Base-by-base conservation (phyloP, 2,329 filamentous ascomycete species). In the Septoria petroselini region DNA sequence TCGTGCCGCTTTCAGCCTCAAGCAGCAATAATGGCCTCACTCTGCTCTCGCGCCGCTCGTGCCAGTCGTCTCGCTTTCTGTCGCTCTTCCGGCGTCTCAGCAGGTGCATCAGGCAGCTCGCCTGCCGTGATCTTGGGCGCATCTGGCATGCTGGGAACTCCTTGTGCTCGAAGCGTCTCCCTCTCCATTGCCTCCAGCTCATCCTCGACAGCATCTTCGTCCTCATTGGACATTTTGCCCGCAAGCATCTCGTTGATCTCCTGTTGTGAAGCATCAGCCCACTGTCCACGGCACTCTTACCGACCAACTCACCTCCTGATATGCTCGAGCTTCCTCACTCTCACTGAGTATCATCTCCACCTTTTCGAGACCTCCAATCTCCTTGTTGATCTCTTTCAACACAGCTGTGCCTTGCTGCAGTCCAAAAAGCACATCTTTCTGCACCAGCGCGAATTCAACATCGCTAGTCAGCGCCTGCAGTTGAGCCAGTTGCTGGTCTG, bases 181-280 rank as follows among this genome's bases (percentile, higher is more conserved):
- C 75, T 76, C 68, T 91, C 86, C 58, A 98, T 76, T 1, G 84
- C 85, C 48, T 87, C 88, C 44, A 98, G 76, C 72, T 98, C 93
- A 65, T 96, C 91, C 68, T 98, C 93, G 27, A 98, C 93, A 65
- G 96, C 93, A 65, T 97, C 91, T 70, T 98, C 93, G 70, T 98
- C 93, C 63, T 94, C 86, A 65, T 90, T 93, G 11, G 90, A 88
- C 74, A 98, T 91, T 61, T 85, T 83, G 9, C 87, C 87, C 27
- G 85, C 87, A 2, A 98, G 81, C 80, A 96, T 87, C 41, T 95
- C 88, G 71, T 85, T 93, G 61, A 98, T 81, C 75, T 98, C 91
- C 87, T 95, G 63, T 58, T 59, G 2, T 23, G 19, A 5, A 1
- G 21, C 14, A 45, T 59, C 41, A 46, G 34, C 41, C 7, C 23